Evolutionary conservation across 139 green algal genomes (phyloP), one percentile per base, ranked within the genome.

Genomic region (Micractinium sp.): DNA sequence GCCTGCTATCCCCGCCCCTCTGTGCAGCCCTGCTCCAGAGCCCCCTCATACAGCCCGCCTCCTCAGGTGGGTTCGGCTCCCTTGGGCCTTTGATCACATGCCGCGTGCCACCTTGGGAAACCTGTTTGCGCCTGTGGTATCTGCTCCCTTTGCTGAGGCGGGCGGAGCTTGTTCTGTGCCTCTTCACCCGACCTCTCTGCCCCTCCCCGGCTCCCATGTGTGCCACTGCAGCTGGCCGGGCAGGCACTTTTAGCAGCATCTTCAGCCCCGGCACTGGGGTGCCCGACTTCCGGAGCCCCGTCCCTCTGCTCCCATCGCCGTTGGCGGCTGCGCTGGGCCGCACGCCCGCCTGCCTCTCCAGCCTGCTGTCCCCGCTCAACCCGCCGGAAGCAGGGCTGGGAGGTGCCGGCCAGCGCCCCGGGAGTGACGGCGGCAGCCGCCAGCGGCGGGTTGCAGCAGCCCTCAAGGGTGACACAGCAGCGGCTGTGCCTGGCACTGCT

Each of bases 21-120:
- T 66, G 79, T 38, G 56, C 81, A 12, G 66, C 78, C 19, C 25
- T 88, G n/a, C 85, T 88, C 41, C 85, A 88, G 47, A 88, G 85
- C 85, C 85, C 85, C 0, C n/a, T 81, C 3, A 14, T n/a, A 0
- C 47, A 18, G 3, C n/a, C 73, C 4, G 39, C 38, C 23, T 19
- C n/a, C 73, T 38, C 71, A 61, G 73, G 85, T 74, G 71, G 0
- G 63, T 20, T 3, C 14, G 76, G 3, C 18, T n/a, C 22, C 27
- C 35, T 3, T 33, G 18, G n/a, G 27, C 39, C 25, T 61, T 66
- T 9, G 27, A 66, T 16, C 60, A 5, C 27, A 35, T 75, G n/a
- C n/a, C n/a, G n/a, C n/a, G n/a, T n/a, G n/a, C n/a, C n/a, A n/a
- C n/a, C n/a, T n/a, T n/a, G n/a, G n/a, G n/a, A n/a, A n/a, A n/a